Evolutionary conservation across 2,329 filamentous ascomycete species (phyloP).

Genomic region (Fusarium mexicanum): DNA sequence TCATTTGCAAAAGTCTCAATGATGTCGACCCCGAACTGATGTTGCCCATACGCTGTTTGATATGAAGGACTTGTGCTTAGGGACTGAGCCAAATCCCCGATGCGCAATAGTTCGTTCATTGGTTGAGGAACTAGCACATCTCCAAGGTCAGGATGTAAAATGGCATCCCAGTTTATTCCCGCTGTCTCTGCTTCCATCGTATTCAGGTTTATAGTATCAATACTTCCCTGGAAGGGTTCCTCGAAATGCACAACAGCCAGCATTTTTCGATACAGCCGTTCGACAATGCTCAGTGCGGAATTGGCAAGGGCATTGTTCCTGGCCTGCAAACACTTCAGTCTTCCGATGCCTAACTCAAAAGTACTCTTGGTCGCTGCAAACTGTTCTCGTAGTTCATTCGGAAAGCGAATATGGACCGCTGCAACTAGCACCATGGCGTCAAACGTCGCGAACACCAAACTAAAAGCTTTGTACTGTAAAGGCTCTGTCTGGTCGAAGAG

Average conservation of each 20-base stretch:
- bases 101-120: not conserved
- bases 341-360: not conserved
- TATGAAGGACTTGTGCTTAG: not conserved
- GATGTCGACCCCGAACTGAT: not conserved
- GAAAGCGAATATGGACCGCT: not conserved
- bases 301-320: not conserved
- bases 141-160: not conserved
- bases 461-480: not conserved
- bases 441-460: not conserved
- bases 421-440: not conserved
- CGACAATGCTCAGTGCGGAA: not conserved
- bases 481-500: not conserved
- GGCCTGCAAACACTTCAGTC: not conserved
- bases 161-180: not conserved
- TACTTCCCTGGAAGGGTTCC: not conserved
- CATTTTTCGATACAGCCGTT: not conserved
- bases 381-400: not conserved
- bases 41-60: not conserved
- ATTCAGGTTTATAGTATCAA: rapidly evolving
- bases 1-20: not conserved
- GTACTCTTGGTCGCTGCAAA: not conserved
- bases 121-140: not conserved
- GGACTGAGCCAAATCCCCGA: not conserved
- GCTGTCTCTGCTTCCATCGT: rapidly evolving
- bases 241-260: not conserved